Evolutionary conservation across 345 rosid species (phyloP), one percentile per base, ranked within the genome.

Genomic region (Anacardium occidentale): DNA sequence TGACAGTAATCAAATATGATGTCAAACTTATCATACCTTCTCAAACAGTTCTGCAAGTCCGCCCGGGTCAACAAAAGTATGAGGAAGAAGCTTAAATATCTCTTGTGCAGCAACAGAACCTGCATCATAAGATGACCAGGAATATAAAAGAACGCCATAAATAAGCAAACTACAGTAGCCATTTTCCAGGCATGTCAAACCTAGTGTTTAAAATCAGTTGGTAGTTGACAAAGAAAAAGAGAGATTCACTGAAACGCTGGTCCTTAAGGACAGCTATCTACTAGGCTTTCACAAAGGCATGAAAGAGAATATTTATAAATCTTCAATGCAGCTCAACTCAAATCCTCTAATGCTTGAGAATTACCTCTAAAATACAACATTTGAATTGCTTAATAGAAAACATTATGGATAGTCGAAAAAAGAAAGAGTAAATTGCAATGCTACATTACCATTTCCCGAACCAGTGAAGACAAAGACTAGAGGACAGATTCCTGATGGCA

Each of bases 31-130:
- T 54, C 17, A 77, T 74, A 90, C 98, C 75, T 77, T 82, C 24
- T 56, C 82, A 85, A 85, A 94, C 65, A 92, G 86, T 74, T 84
- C 79, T 54, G 95, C 91, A 74, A 94, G 95, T 82, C 78, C 76
- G 82, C 81, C 88, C 29, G 95, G 87, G 63, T 88, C 92, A 47
- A 92, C 88, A 82, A 90, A 89, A 63, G 86, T 84, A 75, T 92
- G 97, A 77, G 98, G 97, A 84, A 92, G 97, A 76, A 94, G 92
- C 82, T 88, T 94, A 83, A 92, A 94, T 62, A 94, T 90, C 81
- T 91, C 97, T 74, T 90, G 98, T 1, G 98, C 97, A 4, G 97
- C 98, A 24, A 75, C 81, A 67, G 97, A 90, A 75, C 88, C 98
- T 94, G 76, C 56, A 42, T 26, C 42, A 54, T 18, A 62, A 26